phyloP scores from a whole-genome alignment of 139 green algal species.

The Coelastrella sp. region DNA sequence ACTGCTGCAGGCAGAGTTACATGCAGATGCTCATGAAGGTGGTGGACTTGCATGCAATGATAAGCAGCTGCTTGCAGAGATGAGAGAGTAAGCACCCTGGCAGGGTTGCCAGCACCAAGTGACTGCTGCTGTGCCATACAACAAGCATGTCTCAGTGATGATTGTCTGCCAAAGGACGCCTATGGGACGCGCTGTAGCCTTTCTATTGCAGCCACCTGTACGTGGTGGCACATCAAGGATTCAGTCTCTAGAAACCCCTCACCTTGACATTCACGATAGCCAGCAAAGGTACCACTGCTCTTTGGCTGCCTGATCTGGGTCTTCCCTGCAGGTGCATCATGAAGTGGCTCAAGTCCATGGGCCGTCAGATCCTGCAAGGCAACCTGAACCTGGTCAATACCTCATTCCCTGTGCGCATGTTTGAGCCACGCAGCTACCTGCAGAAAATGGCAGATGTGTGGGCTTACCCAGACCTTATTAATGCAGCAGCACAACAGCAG shows the following conservation, averaged over 20 bases:
- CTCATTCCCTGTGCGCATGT: slow-evolving; percentile 86
- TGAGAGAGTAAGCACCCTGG: slow-evolving; percentile 61
- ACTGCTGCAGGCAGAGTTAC: slow-evolving; percentile 61
- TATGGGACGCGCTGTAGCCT: no score
- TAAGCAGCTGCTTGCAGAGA: slow-evolving; percentile 70
- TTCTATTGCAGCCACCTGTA: no score
- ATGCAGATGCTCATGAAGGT: slow-evolving; percentile 75
- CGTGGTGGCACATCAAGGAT: no score
- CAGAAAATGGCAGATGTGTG: slow-evolving; percentile 89
- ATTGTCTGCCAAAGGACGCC: no score
- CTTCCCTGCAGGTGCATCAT: slow-evolving; percentile 66
- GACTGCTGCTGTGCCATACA: background rate
- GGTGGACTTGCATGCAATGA: slow-evolving; percentile 77
- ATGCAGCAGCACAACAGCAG: slow-evolving; percentile 48
- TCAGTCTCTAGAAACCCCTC: no score
- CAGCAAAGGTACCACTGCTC: background rate
- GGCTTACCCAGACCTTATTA: slow-evolving; percentile 70
- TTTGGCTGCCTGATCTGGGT: background rate
- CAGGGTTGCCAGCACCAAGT: background rate
- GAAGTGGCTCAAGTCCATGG: slow-evolving; percentile 79
- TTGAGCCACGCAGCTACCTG: slow-evolving; percentile 88
- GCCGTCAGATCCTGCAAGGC: slow-evolving; percentile 66
- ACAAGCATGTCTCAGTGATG: no score
- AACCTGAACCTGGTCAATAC: slow-evolving; percentile 89
- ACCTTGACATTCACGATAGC: no score